phyloP scores from a whole-genome alignment of 108 stramenopile genomes.

The Skeletonema grethae region DNA sequence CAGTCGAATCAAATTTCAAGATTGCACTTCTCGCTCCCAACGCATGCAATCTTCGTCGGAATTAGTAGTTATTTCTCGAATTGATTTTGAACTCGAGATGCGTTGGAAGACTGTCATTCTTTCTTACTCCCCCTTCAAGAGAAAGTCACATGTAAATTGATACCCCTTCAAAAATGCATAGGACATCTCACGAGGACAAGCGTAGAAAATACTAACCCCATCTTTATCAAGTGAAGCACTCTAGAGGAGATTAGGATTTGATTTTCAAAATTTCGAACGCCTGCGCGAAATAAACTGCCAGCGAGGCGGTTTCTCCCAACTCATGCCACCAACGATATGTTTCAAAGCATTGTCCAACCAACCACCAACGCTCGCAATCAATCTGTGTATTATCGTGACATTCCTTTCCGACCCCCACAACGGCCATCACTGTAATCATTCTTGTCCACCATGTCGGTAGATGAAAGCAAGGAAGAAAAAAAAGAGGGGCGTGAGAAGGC shows the following conservation, averaged over 20 bases:
- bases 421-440: not conserved
- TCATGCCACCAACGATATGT: not conserved
- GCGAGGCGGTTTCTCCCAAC: not conserved
- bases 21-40: too few relatives aligned
- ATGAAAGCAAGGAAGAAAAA: not conserved
- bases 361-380: not conserved
- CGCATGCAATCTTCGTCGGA: not conserved
- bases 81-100: not conserved
- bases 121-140: not conserved
- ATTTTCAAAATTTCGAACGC: constrained; percentile 9
- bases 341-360: not conserved
- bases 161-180: not conserved
- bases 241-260: not conserved
- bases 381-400: not conserved
- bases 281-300: not conserved
- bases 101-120: not conserved
- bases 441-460: not conserved
- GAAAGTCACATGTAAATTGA: not conserved
- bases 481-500: constrained; percentile 1
- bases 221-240: not conserved
- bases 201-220: not conserved
- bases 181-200: not conserved
- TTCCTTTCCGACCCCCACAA: not conserved
- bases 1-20: too few relatives aligned
- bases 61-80: not conserved